Base-by-base conservation (phyloP, 1,139 yeast species). In the Debaryomycetaceae sp. region DNA sequence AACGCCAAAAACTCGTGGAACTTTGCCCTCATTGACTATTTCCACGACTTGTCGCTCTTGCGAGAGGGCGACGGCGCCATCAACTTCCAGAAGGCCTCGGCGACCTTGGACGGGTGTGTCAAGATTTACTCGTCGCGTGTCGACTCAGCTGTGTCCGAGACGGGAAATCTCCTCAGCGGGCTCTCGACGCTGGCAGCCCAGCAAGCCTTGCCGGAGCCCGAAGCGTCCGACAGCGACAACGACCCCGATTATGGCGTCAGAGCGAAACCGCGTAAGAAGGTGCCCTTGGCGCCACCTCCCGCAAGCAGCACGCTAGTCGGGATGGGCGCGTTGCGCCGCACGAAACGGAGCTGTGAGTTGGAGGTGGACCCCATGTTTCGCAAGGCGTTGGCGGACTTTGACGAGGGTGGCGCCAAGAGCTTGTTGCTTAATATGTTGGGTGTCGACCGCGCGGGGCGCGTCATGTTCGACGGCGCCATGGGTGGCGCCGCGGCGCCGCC, bases 31-130 rank as follows among this genome's bases (percentile, higher is more conserved):
- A 84, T 84, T 42, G 94, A 83, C 48, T 84, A 75, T 49, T 85
- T 78, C 53, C 76, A 79, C 43, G 86, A 79, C 41, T 60, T 79
- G 58, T 63, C 78, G 2, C 54, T 78, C 27, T 59, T 80, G 13
- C 62, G 69, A 40, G 74, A 66, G 25, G 83, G 83, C 4, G 79
- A 76, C 35, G 68, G 75, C 14, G n/a, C n/a, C n/a, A 76, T 81
- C 44, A 80, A 81, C 47, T 83, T 83, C 48, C 91, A 80, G 46
- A 74, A 72, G 41, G 94, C 94, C 0, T 75, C 86, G 1, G 82
- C 86, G 2, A 82, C 94, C 0, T 57, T 84, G 25, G 94, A 84
- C 47, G 95, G 95, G 1, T 84, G 95, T 60, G 85, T 83, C 25
- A 83, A 83, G 56, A 82, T 85, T 30, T 84, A 84, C 46, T 75